Evolutionary conservation across 2,329 filamentous ascomycete genomes (phyloP).

Genomic region (Cladobotryum mycophilum): DNA sequence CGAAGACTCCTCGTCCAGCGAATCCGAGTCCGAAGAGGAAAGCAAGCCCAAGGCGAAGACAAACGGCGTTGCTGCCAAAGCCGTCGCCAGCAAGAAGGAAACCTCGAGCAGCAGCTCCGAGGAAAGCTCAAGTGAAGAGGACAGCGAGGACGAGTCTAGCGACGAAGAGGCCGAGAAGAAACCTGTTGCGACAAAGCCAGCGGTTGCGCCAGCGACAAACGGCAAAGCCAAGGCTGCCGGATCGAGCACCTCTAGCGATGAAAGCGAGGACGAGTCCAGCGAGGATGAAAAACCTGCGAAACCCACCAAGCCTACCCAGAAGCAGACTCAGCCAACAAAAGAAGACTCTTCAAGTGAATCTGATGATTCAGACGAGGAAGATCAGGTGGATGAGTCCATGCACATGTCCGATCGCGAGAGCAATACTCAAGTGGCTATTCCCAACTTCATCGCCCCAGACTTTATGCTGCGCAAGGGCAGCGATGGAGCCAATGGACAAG

Average conservation of each 20-base stretch:
- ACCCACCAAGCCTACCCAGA: constrained; percentile 11
- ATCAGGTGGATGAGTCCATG: constrained; percentile 33
- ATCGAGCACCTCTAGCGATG: constrained; percentile 8
- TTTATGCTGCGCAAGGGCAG: constrained; percentile 47
- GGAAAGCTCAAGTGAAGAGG: neutral
- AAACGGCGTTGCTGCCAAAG: constrained; percentile 19
- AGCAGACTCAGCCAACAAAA: constrained; percentile 16
- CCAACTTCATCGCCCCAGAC: constrained; percentile 43
- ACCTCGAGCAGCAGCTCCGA: constrained; percentile 11
- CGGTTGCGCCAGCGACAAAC: constrained; percentile 1
- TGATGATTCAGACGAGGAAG: constrained; percentile 22
- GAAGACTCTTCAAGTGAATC: constrained; percentile 23
- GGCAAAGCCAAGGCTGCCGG: neutral
- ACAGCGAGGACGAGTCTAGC: constrained; percentile 10
- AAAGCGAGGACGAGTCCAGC: constrained; percentile 8
- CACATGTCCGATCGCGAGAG: constrained; percentile 29
- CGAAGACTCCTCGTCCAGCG: constrained; percentile 9
- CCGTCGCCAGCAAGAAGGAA: constrained; percentile 11
- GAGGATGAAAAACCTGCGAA: constrained; percentile 3
- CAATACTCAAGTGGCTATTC: constrained; percentile 32
- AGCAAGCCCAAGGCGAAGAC: constrained; percentile 20
- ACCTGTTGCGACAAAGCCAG: constrained; percentile 10
- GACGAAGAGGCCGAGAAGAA: constrained; percentile 12
- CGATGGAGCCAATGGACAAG: constrained; percentile 32
- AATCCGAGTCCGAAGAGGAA: constrained; percentile 17